These are phyloP conservation scores for Globisporangium nodosum DNA, from an alignment of 352 stramenopile genomes.

Conservation along the genomic window DNA sequence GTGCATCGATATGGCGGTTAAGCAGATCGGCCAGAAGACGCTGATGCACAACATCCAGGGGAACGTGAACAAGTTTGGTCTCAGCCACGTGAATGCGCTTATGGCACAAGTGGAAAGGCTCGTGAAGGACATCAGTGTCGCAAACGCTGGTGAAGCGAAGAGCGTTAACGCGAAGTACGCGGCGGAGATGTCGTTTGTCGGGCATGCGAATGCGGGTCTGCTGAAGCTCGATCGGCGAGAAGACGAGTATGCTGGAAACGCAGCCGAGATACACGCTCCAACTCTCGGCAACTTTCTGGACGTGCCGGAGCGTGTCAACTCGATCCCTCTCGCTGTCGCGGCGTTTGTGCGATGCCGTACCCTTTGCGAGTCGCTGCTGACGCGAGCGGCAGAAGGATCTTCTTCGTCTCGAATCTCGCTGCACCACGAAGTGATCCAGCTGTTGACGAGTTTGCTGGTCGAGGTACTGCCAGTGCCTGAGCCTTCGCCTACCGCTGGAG, in stretches of 20 bases:
- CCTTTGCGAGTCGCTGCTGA: slow-evolving; percentile 75
- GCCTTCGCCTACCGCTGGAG: slow-evolving; percentile 16
- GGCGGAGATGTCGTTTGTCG: slow-evolving; percentile 34
- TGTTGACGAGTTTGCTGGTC: slow-evolving; percentile 76
- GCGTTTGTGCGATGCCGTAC: slow-evolving; percentile 74
- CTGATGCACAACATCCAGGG: slow-evolving; percentile 42
- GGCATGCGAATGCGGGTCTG: slow-evolving; percentile 57
- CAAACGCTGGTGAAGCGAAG: slow-evolving; percentile 13
- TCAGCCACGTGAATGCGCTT: slow-evolving; percentile 47
- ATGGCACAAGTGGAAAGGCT: slow-evolving; percentile 46
- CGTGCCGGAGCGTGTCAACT: slow-evolving; percentile 74
- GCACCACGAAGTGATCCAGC: slow-evolving; percentile 86
- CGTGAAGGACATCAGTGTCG: slow-evolving; percentile 26
- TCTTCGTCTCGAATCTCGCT: slow-evolving; percentile 87
- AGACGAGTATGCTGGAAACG: slow-evolving; percentile 72
- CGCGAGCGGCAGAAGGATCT: slow-evolving; percentile 77
- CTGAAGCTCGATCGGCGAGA: slow-evolving; percentile 51
- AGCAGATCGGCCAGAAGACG: slow-evolving; percentile 75
- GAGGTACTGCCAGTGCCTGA: slow-evolving; percentile 78
- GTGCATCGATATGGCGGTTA: slow-evolving; percentile 60
- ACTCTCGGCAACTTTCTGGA: slow-evolving; percentile 79
- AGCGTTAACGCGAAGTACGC: slow-evolving; percentile 24
- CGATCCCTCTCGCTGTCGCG: slow-evolving; percentile 66
- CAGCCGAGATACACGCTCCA: slow-evolving; percentile 56
- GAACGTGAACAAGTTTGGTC: slow-evolving; percentile 29